Conservation (phyloP, 305 asterid species). For the Plantago coronopus region DNA sequence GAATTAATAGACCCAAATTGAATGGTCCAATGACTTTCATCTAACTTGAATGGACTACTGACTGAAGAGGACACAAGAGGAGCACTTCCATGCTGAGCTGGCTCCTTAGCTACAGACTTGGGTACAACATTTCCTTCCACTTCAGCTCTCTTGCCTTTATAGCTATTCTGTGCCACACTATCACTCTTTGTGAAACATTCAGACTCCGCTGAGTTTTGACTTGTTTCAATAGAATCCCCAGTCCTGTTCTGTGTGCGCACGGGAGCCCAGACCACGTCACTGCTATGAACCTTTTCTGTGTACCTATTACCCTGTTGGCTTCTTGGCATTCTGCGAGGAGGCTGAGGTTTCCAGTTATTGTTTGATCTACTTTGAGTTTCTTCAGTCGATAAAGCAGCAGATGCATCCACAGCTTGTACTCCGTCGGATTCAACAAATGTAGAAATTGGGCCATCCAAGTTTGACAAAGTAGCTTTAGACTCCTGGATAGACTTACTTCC, state of each 20-base stretch:
- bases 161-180: conserved; percentile 40
- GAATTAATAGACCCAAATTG: conserved; percentile 30
- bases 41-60: conserved; percentile 29
- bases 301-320: conserved; percentile 58
- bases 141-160: conserved; percentile 87
- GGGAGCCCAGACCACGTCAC: conserved; percentile 92
- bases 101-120: conserved; percentile 86
- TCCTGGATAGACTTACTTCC: conserved; percentile 37
- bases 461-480: conserved; percentile 34
- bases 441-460: conserved; percentile 33
- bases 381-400: conserved; percentile 39
- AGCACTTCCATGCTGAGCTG: conserved; percentile 70
- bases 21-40: conserved; percentile 36
- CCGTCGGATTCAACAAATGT: conserved; percentile 32
- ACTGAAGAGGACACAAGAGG: conserved; percentile 34
- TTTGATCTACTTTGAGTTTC: conserved; percentile 49
- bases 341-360: conserved; percentile 61
- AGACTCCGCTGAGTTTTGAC: conserved; percentile 39
- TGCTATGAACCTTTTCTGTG: conserved; percentile 52
- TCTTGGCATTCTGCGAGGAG: conserved; percentile 59
- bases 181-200: conserved; percentile 38
- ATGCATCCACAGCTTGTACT: conserved; percentile 37
- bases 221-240: conserved; percentile 47
- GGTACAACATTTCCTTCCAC: conserved; percentile 94
- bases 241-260: conserved; percentile 64